Evolutionary conservation across 805 yeast genomes (phyloP).

Genomic region (Alloascoidea africana): DNA sequence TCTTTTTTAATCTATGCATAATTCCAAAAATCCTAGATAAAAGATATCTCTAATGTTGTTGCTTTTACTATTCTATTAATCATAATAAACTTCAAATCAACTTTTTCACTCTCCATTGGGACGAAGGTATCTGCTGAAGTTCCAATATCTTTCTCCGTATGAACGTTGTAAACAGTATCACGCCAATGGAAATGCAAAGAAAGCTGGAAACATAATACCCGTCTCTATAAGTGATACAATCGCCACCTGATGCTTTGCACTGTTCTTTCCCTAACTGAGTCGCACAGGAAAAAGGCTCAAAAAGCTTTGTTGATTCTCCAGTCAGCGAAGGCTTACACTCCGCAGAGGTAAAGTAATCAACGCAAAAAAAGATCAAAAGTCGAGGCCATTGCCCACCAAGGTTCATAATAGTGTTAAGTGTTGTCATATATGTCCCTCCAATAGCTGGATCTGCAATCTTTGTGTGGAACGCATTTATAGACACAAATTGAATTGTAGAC

Average conservation of each 20-base stretch:
- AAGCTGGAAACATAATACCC: conserved; percentile 76
- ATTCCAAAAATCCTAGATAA: too few species aligned
- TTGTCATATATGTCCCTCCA: conserved; percentile 98
- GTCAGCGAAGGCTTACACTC: conserved; percentile 30
- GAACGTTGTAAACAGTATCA: conserved; percentile 47
- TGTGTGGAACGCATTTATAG: conserved; percentile 89
- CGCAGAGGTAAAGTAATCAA: conserved; percentile 63
- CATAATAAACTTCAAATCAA: too few species aligned
- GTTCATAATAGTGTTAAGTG: conserved; percentile 80
- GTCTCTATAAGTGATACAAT: conserved; percentile 39
- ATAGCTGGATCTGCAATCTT: conserved; percentile 88
- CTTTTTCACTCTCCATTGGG: conserved; percentile 60
- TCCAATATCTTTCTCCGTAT: conserved; percentile 44
- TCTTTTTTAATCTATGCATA: too few species aligned
- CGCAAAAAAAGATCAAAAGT: conserved; percentile 60
- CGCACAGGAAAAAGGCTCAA: conserved; percentile 17
- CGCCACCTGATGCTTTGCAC: conserved; percentile 43
- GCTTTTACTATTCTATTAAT: too few species aligned
- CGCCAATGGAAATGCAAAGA: conserved; percentile 55
- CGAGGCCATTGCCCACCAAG: conserved; percentile 98
- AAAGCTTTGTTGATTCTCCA: conserved; percentile 8
- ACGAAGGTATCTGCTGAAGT: conserved; percentile 57
- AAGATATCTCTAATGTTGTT: too few species aligned
- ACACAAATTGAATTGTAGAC: conserved; percentile 91
- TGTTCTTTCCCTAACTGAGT: conserved; percentile 25